A percentile compares a stretch with the other conserved stretches of the same genome.
phyloP scores from a whole-genome alignment of 495 filamentous ascomycete species.

The Hypoxylon intermedium region DNA sequence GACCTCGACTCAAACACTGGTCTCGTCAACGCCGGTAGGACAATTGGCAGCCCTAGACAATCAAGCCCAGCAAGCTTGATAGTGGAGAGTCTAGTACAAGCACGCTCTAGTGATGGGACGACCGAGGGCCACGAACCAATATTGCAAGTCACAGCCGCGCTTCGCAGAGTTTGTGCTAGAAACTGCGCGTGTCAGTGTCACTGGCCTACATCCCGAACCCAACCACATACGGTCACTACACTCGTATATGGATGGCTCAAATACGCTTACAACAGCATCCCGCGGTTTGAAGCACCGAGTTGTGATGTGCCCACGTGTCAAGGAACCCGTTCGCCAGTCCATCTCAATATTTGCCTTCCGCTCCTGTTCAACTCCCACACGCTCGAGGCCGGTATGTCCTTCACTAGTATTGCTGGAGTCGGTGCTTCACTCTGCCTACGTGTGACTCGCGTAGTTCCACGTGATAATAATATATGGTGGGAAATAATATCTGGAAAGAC shows the following conservation, averaged over 20 bases:
- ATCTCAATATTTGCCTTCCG: slow-evolving; percentile 15
- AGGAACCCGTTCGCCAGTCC: slow-evolving; percentile 3
- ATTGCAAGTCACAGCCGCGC: slow-evolving; percentile 12
- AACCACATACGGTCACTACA: background rate
- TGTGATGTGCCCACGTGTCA: slow-evolving; percentile 14
- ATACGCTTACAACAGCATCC: slow-evolving; percentile 15
- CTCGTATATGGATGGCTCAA: slow-evolving; percentile 18
- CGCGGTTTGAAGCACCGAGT: background rate
- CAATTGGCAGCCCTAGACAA: background rate
- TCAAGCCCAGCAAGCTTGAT: background rate
- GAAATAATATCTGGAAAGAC: background rate
- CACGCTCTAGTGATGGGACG: background rate
- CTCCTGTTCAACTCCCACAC: slow-evolving; percentile 14
- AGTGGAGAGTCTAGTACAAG: background rate
- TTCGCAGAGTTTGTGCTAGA: slow-evolving; percentile 6
- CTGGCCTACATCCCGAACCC: slow-evolving; percentile 6
- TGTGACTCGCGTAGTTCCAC: background rate
- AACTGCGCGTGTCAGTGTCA: slow-evolving; percentile 24
- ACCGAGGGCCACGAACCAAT: background rate
- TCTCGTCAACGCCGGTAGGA: background rate
- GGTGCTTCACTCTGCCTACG: slow-evolving; percentile 22
- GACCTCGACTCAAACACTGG: too few relatives aligned
- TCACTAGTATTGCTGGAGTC: background rate
- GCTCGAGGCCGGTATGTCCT: slow-evolving; percentile 16
- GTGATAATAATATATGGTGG: background rate